Percentiles rank a stretch among this genome's conserved stretches.
These are phyloP conservation scores for Rhizophlyctis rosea DNA, from an alignment of 192 early-diverging fungal species.

Conservation along the genomic window DNA sequence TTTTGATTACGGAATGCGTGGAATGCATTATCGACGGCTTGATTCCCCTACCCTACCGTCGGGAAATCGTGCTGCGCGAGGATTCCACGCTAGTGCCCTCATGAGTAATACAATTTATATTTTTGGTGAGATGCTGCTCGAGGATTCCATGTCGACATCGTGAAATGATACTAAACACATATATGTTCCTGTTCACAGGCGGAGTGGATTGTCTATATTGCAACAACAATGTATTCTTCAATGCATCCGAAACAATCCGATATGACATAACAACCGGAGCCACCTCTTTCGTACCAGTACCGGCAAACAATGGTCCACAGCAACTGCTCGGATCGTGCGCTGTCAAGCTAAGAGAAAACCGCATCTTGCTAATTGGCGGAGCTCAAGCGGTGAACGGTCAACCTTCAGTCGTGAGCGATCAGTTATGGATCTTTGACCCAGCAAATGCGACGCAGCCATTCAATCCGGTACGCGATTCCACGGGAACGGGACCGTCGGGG, in stretches of 20 bases:
- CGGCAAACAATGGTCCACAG: not conserved
- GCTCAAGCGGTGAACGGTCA: not conserved
- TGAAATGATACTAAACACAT: not conserved
- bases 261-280: slow-evolving; percentile 4
- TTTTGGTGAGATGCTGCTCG: slow-evolving; percentile 3
- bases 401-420: not conserved
- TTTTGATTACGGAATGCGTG: slow-evolving; percentile 5
- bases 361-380: slow-evolving; percentile 20
- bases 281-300: slow-evolving; percentile 4
- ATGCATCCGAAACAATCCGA: slow-evolving; percentile 1
- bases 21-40: not conserved
- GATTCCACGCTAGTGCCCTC: slow-evolving; percentile 13
- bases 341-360: slow-evolving; percentile 2
- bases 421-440: slow-evolving; percentile 22
- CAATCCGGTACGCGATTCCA: slow-evolving; percentile 1
- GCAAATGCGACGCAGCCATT: not conserved
- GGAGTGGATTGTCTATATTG: slow-evolving; percentile 21
- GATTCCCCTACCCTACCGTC: not conserved
- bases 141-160: not conserved
- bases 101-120: slow-evolving; percentile 14
- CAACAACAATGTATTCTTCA: not conserved
- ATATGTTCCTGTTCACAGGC: slow-evolving; percentile 13
- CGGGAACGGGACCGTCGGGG: slow-evolving; percentile 10
- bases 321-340: slow-evolving; percentile 17
- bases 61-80: slow-evolving; percentile 3